These are phyloP conservation scores for Coniella lustricola DNA, from an alignment of 2,329 filamentous ascomycete genomes.

Conservation along the genomic window DNA sequence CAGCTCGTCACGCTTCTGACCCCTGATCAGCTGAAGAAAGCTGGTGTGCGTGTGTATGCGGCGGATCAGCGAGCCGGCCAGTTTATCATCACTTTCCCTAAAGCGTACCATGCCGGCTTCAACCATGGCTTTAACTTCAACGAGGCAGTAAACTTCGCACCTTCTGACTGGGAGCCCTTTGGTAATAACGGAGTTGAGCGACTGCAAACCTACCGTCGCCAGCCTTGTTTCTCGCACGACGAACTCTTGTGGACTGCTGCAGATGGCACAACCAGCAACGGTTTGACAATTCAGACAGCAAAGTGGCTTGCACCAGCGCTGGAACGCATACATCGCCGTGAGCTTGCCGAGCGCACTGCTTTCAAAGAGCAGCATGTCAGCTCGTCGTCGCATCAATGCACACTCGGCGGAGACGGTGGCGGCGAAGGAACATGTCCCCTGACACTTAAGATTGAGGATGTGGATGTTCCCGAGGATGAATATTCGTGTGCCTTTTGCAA, in stretches of 20 bases:
- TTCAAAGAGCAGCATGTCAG: slow-evolving; percentile 63
- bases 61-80: slow-evolving; percentile 95
- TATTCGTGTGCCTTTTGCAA: slow-evolving; percentile 92
- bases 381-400: slow-evolving; percentile 46
- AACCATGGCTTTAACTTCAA: slow-evolving; percentile 99
- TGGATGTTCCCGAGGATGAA: slow-evolving; percentile 80
- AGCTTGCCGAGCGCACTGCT: slow-evolving; percentile 58
- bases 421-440: slow-evolving; percentile 50
- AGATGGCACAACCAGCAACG: slow-evolving; percentile 59
- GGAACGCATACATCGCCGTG: slow-evolving; percentile 67
- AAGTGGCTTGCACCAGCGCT: slow-evolving; percentile 92
- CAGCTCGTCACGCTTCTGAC: slow-evolving; percentile 95
- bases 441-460: slow-evolving; percentile 58
- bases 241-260: slow-evolving; percentile 89
- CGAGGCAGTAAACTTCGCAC: slow-evolving; percentile 96
- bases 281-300: slow-evolving; percentile 73
- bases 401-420: slow-evolving; percentile 36
- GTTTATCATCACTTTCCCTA: slow-evolving; percentile 92
- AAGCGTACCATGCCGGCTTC: slow-evolving; percentile 96
- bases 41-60: slow-evolving; percentile 86
- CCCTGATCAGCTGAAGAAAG: slow-evolving; percentile 86
- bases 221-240: slow-evolving; percentile 96
- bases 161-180: slow-evolving; percentile 88
- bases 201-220: slow-evolving; percentile 77
- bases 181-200: slow-evolving; percentile 81